Conservation (phyloP, 2,329 filamentous ascomycete species). For the Bisporella sp. region DNA sequence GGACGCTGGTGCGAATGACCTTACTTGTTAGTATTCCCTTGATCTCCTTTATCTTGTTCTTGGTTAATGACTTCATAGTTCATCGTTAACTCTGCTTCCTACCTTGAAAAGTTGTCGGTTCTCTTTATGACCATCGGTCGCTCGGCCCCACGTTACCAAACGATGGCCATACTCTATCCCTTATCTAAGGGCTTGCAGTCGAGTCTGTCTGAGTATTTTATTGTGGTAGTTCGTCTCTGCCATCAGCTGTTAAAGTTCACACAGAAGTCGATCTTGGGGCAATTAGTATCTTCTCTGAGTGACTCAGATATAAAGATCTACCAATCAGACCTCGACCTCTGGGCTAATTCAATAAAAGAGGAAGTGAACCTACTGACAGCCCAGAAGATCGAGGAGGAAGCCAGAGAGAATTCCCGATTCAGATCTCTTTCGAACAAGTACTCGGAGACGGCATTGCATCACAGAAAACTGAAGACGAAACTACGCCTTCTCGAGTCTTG, state of each 20-base stretch:
- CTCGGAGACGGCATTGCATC: slow-evolving; percentile 10
- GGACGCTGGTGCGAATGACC: too few relatives aligned
- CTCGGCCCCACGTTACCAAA: too few relatives aligned
- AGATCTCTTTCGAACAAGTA: slow-evolving; percentile 16
- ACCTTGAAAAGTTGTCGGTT: too few relatives aligned
- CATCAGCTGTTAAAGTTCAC: slow-evolving; percentile 28
- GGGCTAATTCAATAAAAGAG: slow-evolving; percentile 31
- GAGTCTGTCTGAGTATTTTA: too few relatives aligned
- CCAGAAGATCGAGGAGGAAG: slow-evolving; percentile 17
- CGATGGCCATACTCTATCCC: too few relatives aligned
- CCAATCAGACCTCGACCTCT: slow-evolving; percentile 28
- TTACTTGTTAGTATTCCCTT: too few relatives aligned
- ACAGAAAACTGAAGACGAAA: slow-evolving; percentile 6
- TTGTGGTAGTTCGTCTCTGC: too few relatives aligned
- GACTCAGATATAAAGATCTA: slow-evolving; percentile 27
- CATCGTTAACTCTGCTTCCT: too few relatives aligned
- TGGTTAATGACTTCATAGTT: too few relatives aligned
- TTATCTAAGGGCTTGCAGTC: too few relatives aligned
- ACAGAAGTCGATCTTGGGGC: slow-evolving; percentile 26
- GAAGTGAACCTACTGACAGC: slow-evolving; percentile 25
- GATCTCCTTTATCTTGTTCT: too few relatives aligned
- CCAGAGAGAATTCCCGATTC: slow-evolving; percentile 20
- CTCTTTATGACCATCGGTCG: too few relatives aligned
- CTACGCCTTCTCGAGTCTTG: slow-evolving; percentile 28
- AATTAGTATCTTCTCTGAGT: slow-evolving; percentile 26